Conservation (phyloP, 208 protist species). For the Wallacemonas collosoma region DNA sequence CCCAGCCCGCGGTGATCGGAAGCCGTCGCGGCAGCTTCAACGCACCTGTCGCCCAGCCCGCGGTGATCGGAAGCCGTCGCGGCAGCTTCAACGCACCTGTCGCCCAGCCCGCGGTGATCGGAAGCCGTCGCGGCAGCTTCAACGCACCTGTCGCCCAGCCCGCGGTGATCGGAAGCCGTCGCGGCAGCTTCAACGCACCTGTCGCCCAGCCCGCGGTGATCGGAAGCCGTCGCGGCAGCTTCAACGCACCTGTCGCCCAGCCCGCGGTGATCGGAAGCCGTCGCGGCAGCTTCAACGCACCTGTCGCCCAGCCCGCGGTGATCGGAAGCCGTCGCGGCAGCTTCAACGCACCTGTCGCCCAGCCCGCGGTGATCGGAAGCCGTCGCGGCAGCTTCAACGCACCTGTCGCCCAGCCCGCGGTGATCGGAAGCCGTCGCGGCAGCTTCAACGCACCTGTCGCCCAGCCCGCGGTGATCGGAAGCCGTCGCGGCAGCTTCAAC, state of each 20-base stretch:
- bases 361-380: background rate
- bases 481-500: background rate
- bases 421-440: background rate
- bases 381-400: constrained; percentile 5
- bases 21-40: background rate
- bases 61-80: background rate
- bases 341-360: background rate
- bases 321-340: background rate
- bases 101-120: too few species aligned
- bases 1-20: background rate
- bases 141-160: background rate
- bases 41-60: background rate
- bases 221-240: background rate
- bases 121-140: background rate
- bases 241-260: background rate
- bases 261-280: background rate
- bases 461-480: background rate
- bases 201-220: background rate
- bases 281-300: background rate
- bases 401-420: too few species aligned
- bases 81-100: background rate
- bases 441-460: background rate
- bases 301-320: too few species aligned
- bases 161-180: background rate
- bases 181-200: background rate